Evolutionary conservation across 495 filamentous ascomycete species (phyloP), one percentile per base, ranked within the genome.

Genomic region (Geoglossum glabrum): DNA sequence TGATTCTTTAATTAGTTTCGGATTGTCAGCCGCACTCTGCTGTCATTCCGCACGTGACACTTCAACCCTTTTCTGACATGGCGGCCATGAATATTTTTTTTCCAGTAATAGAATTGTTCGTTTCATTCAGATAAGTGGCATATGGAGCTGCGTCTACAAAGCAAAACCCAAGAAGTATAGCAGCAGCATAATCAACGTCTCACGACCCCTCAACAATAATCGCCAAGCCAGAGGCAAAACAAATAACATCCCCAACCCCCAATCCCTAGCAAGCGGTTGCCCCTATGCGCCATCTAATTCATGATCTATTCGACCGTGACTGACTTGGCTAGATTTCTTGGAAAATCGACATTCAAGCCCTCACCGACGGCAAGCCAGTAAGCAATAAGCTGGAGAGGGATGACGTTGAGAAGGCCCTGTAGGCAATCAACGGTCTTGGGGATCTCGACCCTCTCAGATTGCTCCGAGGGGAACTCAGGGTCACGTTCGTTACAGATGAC

Each of bases 331-430:
- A 98, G 73, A 73, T 98, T 98, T 62, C 92, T 81, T 36, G 92
- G 93, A 78, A 96, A 95, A 68, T 96, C 90, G 56, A 96, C 90
- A 66, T 97, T 96, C 58, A 96, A 76, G 45, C 92, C 92, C 73
- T 95, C 92, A 62, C 79, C 83, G 57, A 98, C 90, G 46, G 92
- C 92, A 58, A 98, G 80, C 93, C 93, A 97, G 75, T 98, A 98
- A 26, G 92, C 85, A 69, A 98, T 93, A 61, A 98, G 77, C 74
- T 98, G 92, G 63, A 98, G 77, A 15, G 92, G 92, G 67, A 98
- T 95, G 63, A 98, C 93, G 69, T 97, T 98, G 57, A 97, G 77
- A 64, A 98, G 81, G 64, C 92, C 92, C 74, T 98, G 92, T 45
- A 98, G 79, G 66, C 82, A 85, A 69, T 98, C 92, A 36, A 96